Base-by-base conservation (phyloP, 352 stramenopile genomes). In the Phytophthora fragariae region DNA sequence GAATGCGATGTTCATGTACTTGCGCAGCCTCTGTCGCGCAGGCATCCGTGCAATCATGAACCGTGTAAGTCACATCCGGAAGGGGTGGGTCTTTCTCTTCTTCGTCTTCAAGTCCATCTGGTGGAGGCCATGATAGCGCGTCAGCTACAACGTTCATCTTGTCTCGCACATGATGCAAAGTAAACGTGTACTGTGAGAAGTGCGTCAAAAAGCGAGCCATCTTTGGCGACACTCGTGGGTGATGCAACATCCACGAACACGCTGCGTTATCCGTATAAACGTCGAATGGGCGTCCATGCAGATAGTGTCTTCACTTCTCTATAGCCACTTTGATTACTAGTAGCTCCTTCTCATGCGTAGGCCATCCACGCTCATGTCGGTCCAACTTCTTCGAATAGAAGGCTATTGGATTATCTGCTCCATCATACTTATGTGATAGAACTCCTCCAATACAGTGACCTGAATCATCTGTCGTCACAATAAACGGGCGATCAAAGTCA, bases 401-500 rank as follows among this genome's bases (percentile, higher is more conserved):
- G 14, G 21, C 14, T 47, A 68, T 31, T 3, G 39, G 47, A 60
- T 68, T n/a, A 60, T 59, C 79, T 77, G n/a, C 57, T 74, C 44
- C 54, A 10, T 47, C 15, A 27, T 70, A 56, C 11, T 46, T 47
- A 14, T 63, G 54, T 24, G 63, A 63, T 15, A 66, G n/a, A 65
- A 60, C 57, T 10, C 41, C 57, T 52, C 65, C 57, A 24, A 66
- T 58, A 56, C 46, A 66, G 21, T 56, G 27, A 41, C 68, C 15
- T 66, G 73, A 81, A 0, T 72, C 72, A 24, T 85, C 75, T 12
- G 27, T 82, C 17, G 72, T 85, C 1, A 85, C 67, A 24, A 83
- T 68, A 21, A 85, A 83, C 12, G 27, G 64, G 31, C 50, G 19
- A 2, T 61, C 53, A 57, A 77, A 72, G 37, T 76, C 61, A 5